Percentiles rank a stretch among this genome's conserved stretches.
phyloP scores from a whole-genome alignment of 176 grass and related monocot species.

The Carex littledalei region DNA sequence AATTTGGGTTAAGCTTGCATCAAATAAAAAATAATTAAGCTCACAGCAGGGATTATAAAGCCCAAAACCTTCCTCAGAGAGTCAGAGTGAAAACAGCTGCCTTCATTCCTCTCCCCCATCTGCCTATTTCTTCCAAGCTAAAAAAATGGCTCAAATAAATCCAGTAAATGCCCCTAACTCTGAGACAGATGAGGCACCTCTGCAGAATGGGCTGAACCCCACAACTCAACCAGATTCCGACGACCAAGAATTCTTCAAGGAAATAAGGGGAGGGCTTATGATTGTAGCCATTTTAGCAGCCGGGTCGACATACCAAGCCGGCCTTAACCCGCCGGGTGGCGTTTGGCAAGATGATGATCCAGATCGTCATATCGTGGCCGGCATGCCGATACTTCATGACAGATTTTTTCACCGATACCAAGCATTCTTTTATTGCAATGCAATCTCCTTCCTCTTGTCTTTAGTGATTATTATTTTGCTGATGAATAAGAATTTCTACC shows the following conservation, averaged over 20 bases:
- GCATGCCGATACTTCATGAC: conserved; percentile 28
- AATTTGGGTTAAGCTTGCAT: too few species aligned
- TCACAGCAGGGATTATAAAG: neutral
- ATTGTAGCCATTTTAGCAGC: conserved; percentile 44
- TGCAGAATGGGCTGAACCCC: neutral
- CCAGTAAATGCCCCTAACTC: neutral
- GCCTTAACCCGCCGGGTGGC: conserved; percentile 44
- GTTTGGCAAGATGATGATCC: conserved; percentile 29
- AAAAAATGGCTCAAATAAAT: neutral
- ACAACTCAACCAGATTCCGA: neutral
- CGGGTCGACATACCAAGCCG: conserved; percentile 48
- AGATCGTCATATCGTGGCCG: neutral
- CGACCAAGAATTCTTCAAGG: neutral
- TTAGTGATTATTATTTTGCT: conserved; percentile 40
- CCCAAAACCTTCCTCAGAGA: neutral
- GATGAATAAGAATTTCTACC: conserved; percentile 33
- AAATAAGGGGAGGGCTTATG: conserved; percentile 41
- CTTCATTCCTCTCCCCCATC: too few species aligned
- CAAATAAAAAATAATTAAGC: too few species aligned
- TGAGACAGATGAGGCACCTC: neutral
- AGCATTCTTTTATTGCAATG: conserved; percentile 50
- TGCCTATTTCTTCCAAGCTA: neutral
- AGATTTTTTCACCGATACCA: conserved; percentile 4
- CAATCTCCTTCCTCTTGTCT: conserved; percentile 42
- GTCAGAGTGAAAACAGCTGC: neutral